A percentile compares a stretch with the other conserved stretches of the same genome.
Evolutionary conservation across 148 eudicot genomes (phyloP).

Genomic region (Nepenthes mirabilis): DNA sequence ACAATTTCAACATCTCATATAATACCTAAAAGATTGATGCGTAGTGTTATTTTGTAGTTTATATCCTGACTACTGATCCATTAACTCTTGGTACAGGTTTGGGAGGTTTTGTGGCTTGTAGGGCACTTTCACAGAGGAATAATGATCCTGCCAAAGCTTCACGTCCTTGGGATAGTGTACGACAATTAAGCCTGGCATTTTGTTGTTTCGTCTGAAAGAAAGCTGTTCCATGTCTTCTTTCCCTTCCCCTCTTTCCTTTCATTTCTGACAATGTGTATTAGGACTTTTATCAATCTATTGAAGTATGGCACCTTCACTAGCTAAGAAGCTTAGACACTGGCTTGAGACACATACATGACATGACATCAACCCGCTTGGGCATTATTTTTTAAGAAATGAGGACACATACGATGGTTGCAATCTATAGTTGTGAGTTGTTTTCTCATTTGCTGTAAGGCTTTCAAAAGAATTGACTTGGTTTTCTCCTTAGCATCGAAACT

Average conservation of each 20-base stretch:
- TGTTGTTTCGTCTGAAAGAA: neutral
- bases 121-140: slow-evolving; percentile 87
- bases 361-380: no score
- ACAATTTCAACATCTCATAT: slow-evolving; percentile 3
- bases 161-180: slow-evolving; percentile 90
- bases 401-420: no score
- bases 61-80: neutral
- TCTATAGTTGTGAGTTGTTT: no score
- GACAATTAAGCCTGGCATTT: neutral
- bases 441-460: no score
- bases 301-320: no score
- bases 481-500: no score
- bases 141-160: slow-evolving; percentile 87
- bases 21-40: neutral
- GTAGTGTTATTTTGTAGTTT: neutral
- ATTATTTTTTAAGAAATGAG: no score
- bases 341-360: no score
- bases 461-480: no score
- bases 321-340: no score
- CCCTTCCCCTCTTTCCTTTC: neutral
- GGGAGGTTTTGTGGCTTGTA: slow-evolving; percentile 94
- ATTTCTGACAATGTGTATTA: no score
- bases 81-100: slow-evolving; percentile 39
- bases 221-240: neutral
- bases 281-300: no score